Percentiles rank a stretch among this genome's conserved stretches.
Conservation (phyloP, 306 rosid species). For the Boehmeria nivea region DNA sequence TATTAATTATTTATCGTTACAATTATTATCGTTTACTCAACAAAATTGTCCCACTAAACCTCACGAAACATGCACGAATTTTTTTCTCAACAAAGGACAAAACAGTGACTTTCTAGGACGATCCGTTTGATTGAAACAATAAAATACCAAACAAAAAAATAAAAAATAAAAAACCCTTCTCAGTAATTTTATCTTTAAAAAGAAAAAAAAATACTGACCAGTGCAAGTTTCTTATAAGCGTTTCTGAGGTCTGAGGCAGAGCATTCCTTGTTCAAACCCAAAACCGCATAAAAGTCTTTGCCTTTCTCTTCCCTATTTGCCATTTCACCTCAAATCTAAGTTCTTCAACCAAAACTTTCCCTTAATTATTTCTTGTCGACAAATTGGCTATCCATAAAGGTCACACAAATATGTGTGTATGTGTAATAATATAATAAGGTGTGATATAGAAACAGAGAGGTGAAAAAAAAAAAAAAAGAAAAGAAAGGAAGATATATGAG, state of each 20-base stretch:
- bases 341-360: neutral
- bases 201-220: conserved; percentile 47
- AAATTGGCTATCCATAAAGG: conserved; percentile 38
- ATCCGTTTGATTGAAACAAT: too few species aligned
- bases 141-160: neutral
- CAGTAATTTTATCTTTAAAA: neutral
- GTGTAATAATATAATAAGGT: conserved; percentile 12
- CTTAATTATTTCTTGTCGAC: conserved; percentile 39
- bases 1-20: neutral
- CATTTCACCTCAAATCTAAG: conserved; percentile 41
- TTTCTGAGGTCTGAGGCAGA: conserved; percentile 56
- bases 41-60: too few species aligned
- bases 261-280: conserved; percentile 87
- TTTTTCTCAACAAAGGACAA: too few species aligned
- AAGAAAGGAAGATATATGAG: too few species aligned
- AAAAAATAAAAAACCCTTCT: neutral
- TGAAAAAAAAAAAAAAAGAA: too few species aligned
- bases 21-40: too few species aligned
- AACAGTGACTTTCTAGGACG: too few species aligned
- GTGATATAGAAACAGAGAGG: conserved; percentile 26
- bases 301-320: conserved; percentile 50
- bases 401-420: neutral
- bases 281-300: conserved; percentile 53
- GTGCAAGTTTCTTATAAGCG: conserved; percentile 85
- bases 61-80: too few species aligned